These are phyloP conservation scores for Suillus ampliporus DNA, from an alignment of 768 basidiomycete species.

Conservation along the genomic window DNA sequence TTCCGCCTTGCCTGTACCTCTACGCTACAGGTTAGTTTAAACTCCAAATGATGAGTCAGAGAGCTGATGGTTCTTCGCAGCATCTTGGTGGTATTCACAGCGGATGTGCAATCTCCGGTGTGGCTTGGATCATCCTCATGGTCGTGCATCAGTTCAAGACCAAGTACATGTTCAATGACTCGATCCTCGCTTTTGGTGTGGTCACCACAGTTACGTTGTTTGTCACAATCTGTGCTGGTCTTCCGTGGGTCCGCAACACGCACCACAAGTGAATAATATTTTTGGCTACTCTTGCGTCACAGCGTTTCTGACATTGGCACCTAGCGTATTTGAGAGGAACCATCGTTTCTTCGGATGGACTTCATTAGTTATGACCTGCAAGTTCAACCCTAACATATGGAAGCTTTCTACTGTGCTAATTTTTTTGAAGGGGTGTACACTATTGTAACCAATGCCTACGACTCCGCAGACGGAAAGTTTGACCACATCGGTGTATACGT, in stretches of 20 bases:
- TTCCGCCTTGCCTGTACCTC: constrained; percentile 77
- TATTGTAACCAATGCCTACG: constrained; percentile 67
- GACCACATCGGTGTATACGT: constrained; percentile 58
- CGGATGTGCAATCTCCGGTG: constrained; percentile 73
- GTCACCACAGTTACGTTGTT: constrained; percentile 61
- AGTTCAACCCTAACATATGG: constrained; percentile 13
- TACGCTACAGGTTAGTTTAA: constrained; percentile 58
- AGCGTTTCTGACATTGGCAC: constrained; percentile 6
- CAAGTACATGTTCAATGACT: constrained; percentile 54
- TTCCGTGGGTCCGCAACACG: constrained; percentile 81
- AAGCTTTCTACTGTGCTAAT: constrained; percentile 2
- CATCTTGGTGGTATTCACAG: constrained; percentile 84
- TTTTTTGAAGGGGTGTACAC: constrained; percentile 64
- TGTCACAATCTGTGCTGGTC: constrained; percentile 65
- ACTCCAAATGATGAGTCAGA: background rate
- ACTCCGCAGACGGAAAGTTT: constrained; percentile 61
- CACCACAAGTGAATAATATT: constrained; percentile 70
- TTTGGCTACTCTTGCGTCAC: background rate
- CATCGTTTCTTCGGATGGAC: constrained; percentile 84
- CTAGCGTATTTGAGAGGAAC: constrained; percentile 77
- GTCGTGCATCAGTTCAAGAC: constrained; percentile 60
- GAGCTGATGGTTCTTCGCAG: constrained; percentile 36
- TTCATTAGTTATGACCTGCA: constrained; percentile 56
- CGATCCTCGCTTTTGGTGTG: constrained; percentile 65
- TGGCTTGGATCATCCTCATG: constrained; percentile 71